These are phyloP conservation scores for Talaromyces thailandensis DNA, from an alignment of 495 filamentous ascomycete genomes.

Conservation along the genomic window DNA sequence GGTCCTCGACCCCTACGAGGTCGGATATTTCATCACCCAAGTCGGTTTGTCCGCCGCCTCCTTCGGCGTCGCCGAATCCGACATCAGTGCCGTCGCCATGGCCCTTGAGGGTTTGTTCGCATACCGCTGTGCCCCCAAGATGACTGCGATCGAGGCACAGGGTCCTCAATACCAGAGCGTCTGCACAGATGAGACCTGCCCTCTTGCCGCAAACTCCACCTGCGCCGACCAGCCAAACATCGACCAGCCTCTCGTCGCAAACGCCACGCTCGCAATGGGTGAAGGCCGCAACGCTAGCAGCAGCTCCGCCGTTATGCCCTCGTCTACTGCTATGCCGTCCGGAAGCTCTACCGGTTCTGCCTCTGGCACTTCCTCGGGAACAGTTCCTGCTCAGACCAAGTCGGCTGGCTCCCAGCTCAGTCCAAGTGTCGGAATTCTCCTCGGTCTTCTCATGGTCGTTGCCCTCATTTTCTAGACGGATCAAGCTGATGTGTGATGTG, in stretches of 20 bases:
- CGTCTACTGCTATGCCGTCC: not conserved
- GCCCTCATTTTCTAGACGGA: not conserved
- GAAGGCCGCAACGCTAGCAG: slow-evolving; percentile 8
- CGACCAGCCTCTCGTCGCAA: slow-evolving; percentile 9
- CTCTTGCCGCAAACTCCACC: slow-evolving; percentile 17
- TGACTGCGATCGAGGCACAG: slow-evolving; percentile 14
- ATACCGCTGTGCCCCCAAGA: slow-evolving; percentile 30
- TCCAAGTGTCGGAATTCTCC: not conserved
- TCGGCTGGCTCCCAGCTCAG: not conserved
- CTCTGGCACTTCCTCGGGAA: not conserved
- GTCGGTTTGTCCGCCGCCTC: slow-evolving; percentile 39
- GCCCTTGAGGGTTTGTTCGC: slow-evolving; percentile 35
- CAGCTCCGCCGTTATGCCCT: not conserved
- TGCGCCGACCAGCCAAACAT: slow-evolving; percentile 11
- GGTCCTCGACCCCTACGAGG: slow-evolving; percentile 35
- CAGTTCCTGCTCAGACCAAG: not conserved
- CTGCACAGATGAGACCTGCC: slow-evolving; percentile 30
- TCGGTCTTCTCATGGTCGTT: not conserved
- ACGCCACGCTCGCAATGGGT: slow-evolving; percentile 11
- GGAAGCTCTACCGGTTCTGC: not conserved
- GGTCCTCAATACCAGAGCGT: slow-evolving; percentile 35
- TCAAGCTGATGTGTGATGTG: not conserved
- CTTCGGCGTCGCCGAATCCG: slow-evolving; percentile 35
- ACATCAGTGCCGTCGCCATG: not conserved
- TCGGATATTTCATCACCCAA: slow-evolving; percentile 47